Percentiles rank a stretch among this genome's conserved stretches.
Evolutionary conservation across 495 filamentous ascomycete genomes (phyloP).

Genomic region (Penicillium canescens): DNA sequence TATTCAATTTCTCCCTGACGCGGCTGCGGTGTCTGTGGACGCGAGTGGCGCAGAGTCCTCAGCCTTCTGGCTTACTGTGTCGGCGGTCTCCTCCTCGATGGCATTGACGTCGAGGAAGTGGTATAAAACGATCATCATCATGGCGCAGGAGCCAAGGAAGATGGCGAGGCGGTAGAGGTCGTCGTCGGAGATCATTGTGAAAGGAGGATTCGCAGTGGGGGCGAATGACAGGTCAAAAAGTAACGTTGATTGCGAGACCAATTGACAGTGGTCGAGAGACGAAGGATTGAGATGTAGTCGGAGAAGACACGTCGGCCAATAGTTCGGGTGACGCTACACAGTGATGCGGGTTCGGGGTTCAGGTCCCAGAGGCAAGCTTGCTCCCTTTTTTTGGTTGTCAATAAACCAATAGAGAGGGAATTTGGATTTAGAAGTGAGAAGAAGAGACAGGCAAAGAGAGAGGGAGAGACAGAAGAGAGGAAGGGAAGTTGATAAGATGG

Average conservation of each 20-base stretch:
- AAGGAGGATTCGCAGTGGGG: background rate
- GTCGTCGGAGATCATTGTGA: constrained; percentile 80
- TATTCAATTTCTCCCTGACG: constrained; percentile 7
- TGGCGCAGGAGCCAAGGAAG: constrained; percentile 86
- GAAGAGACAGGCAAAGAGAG: background rate
- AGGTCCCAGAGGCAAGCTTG: too few relatives aligned
- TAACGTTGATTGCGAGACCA: background rate
- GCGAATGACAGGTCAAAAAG: background rate
- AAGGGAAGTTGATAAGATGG: too few relatives aligned
- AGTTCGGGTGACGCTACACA: constrained; percentile 1
- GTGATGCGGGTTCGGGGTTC: background rate
- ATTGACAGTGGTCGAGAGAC: background rate
- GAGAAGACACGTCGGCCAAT: constrained; percentile 6
- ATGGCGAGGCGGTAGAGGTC: constrained; percentile 85
- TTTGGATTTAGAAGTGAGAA: background rate
- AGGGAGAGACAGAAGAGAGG: background rate
- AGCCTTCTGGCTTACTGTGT: constrained; percentile 19
- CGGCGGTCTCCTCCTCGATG: constrained; percentile 45
- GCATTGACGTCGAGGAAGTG: constrained; percentile 97
- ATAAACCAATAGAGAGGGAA: background rate
- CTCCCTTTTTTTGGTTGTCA: too few relatives aligned
- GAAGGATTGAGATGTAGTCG: background rate
- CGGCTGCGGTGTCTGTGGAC: constrained; percentile 7
- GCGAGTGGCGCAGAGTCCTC: constrained; percentile 3
- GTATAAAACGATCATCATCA: constrained; percentile 94